Evolutionary conservation across 495 filamentous ascomycete species (phyloP).

Genomic region (Penicilliopsis zonata): DNA sequence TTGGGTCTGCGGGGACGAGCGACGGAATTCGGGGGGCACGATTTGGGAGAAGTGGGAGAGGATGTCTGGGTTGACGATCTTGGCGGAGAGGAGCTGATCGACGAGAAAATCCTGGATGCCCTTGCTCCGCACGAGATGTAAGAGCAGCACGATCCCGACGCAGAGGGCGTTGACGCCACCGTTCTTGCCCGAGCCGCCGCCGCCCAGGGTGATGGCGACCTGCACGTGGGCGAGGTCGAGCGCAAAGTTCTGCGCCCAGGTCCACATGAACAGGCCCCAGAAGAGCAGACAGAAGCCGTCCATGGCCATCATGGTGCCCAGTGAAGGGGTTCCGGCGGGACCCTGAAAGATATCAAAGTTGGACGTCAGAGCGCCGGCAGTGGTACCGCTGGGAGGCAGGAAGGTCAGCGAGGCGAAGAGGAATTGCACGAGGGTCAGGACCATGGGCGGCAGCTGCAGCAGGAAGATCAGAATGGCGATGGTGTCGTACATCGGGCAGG

Average conservation of each 20-base stretch:
- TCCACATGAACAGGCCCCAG: slow-evolving; percentile 81
- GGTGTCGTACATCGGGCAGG: slow-evolving; percentile 88
- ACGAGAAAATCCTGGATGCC: slow-evolving; percentile 41
- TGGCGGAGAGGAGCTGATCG: slow-evolving; percentile 31
- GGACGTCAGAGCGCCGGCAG: slow-evolving; percentile 39
- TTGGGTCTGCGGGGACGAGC: slow-evolving; percentile 33
- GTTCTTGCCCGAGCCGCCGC: slow-evolving; percentile 65
- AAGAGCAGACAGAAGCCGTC: slow-evolving; percentile 70
- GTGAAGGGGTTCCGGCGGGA: slow-evolving; percentile 57
- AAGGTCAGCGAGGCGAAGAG: slow-evolving; percentile 91
- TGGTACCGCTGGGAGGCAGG: slow-evolving; percentile 55
- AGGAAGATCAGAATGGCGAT: slow-evolving; percentile 97
- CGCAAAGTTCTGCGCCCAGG: slow-evolving; percentile 74
- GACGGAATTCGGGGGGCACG: slow-evolving; percentile 30
- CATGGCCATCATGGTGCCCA: slow-evolving; percentile 70
- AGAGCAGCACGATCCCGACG: slow-evolving; percentile 61
- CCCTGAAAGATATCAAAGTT: slow-evolving; percentile 69
- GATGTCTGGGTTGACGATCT: slow-evolving; percentile 32
- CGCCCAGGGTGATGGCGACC: slow-evolving; percentile 86
- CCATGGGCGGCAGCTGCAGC: slow-evolving; percentile 85
- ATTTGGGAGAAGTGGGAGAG: slow-evolving; percentile 32
- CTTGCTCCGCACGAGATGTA: slow-evolving; percentile 52
- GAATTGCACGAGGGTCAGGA: slow-evolving; percentile 82
- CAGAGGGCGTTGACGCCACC: slow-evolving; percentile 63
- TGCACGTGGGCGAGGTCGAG: slow-evolving; percentile 94